Evolutionary conservation across 2,329 filamentous ascomycete genomes (phyloP), one percentile per base, ranked within the genome.

Genomic region (Arthrobotrys pseudoclavata): DNA sequence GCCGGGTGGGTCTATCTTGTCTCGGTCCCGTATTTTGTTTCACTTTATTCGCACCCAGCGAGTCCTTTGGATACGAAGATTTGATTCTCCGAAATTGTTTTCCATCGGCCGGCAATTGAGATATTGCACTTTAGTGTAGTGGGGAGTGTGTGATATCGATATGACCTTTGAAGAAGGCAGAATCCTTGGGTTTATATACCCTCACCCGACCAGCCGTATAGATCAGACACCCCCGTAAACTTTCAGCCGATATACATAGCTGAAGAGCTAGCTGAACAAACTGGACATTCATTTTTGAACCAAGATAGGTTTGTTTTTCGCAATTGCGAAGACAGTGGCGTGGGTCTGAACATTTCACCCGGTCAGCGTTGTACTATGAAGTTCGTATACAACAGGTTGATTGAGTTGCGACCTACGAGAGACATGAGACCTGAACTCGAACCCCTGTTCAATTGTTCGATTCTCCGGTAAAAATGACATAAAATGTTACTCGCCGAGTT

Each of bases 351-450:
- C 37, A 40, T 40, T 57, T 57, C 52, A 57, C 29, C 52, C 31
- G 52, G 52, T 34, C 52, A 53, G 31, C 31, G 31, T 34, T 40
- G 50, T 26, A 18, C 7, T 31, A n/a, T 53, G 18, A 40, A 10
- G 15, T 55, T 57, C 52, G 52, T 57, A 57, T 57, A 13, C 52
- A 37, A 57, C 29, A 37, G 5, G 3, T 57, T n/a, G 22, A 57
- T 57, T 15, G 52, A 57, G 52, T 57, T 34, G 52, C 5, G 13
- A n/a, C 15, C 34, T 53, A 57, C 52, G 52, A 57, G 13, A 26
- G n/a, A 18, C 24, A 18, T 7, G 9, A 57, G 24, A n/a, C 50
- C 26, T 3, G 24, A 34, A 34, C 31, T 55, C 26, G 1, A 6
- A 20, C 9, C 20, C 48, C 22, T 26, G 12, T 34, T 22, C 7